These are phyloP conservation scores for Lasiodiplodia hormozganensis DNA, from an alignment of 2,329 filamentous ascomycete species.

Conservation along the genomic window DNA sequence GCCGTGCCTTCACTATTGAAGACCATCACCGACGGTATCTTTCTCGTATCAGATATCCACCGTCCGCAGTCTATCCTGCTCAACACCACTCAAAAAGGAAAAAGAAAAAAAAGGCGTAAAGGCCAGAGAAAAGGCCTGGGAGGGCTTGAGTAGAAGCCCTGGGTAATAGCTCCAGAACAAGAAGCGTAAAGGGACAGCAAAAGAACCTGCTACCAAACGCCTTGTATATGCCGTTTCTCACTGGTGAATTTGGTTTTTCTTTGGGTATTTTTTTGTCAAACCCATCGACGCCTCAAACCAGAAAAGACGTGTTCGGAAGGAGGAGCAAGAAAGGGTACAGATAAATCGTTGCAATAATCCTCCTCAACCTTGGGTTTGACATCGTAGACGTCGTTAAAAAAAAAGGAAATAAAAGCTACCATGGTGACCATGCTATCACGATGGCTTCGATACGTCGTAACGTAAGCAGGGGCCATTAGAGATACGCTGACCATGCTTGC, in stretches of 20 bases:
- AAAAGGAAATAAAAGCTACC: not conserved
- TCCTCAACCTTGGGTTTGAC: not conserved
- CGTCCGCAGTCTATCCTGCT: not conserved
- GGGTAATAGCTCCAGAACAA: not conserved
- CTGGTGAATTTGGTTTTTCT: not conserved
- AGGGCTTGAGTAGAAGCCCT: not conserved
- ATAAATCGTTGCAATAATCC: not conserved
- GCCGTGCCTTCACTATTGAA: not conserved
- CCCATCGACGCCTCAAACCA: not conserved
- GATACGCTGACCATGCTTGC: not conserved
- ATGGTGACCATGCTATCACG: not conserved
- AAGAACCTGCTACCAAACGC: not conserved
- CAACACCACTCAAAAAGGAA: not conserved
- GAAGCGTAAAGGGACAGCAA: not conserved
- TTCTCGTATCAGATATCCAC: not conserved
- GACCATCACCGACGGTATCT: not conserved
- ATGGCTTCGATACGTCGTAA: not conserved
- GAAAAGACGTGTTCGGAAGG: not conserved
- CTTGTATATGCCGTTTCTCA: not conserved
- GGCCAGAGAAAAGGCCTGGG: not conserved
- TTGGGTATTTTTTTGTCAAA: conserved; percentile 5
- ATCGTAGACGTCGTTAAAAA: not conserved
- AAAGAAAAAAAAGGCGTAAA: not conserved
- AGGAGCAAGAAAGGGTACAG: not conserved
- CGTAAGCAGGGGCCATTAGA: not conserved